Conservation (phyloP, 345 rosid species). For the Syzygium jambos region DNA sequence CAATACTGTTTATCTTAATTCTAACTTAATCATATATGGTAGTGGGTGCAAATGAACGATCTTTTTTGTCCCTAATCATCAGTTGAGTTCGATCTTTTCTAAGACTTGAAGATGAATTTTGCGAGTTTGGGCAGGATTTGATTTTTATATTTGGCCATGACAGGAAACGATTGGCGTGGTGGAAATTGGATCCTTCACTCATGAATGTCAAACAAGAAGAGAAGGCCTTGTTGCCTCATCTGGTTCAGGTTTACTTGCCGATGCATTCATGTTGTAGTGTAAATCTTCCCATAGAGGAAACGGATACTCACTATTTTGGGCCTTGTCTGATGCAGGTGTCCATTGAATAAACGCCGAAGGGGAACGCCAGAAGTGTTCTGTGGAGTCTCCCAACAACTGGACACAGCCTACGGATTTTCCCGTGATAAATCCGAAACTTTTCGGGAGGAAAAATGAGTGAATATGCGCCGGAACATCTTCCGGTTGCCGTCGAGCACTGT, state of each 20-base stretch:
- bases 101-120: no score
- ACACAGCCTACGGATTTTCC: conserved; percentile 68
- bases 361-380: conserved; percentile 26
- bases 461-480: conserved; percentile 55
- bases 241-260: conserved; percentile 35
- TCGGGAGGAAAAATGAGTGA: conserved; percentile 40
- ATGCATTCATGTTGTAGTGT: neutral
- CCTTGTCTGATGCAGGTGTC: conserved; percentile 21
- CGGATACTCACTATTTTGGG: neutral
- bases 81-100: neutral
- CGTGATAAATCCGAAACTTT: conserved; percentile 39
- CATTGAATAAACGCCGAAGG: conserved; percentile 46
- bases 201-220: conserved; percentile 46
- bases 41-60: no score
- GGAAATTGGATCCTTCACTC: conserved; percentile 60
- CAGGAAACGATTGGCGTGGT: conserved; percentile 79
- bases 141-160: no score
- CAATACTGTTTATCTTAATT: neutral
- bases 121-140: no score
- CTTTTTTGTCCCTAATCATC: neutral
- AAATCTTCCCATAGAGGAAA: neutral
- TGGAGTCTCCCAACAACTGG: conserved; percentile 46
- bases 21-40: neutral
- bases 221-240: conserved; percentile 44
- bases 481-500: conserved; percentile 50